Conservation (phyloP, 1,284 basidiomycete genomes). For the Pyrrhoderma lamaoense region DNA sequence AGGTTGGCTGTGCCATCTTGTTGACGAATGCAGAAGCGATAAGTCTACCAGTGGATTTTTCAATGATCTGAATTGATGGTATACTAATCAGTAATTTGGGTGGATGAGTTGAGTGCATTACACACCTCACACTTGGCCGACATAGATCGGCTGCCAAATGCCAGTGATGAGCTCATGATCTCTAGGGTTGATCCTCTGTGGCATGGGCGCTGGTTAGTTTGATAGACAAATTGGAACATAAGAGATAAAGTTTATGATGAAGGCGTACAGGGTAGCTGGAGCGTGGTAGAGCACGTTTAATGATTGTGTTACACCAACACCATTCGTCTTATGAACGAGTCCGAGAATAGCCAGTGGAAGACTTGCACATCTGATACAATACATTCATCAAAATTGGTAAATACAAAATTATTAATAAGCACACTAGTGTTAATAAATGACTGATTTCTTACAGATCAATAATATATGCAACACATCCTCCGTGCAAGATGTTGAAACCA, state of each 20-base stretch:
- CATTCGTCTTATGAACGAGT: conserved; percentile 49
- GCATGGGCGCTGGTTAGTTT: not conserved
- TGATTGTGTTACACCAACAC: conserved; percentile 64
- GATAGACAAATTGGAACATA: not conserved
- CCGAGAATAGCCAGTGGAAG: conserved; percentile 60
- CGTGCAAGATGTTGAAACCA: conserved; percentile 64
- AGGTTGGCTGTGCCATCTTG: conserved; percentile 39
- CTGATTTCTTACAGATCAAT: conserved; percentile 36
- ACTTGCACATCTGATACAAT: conserved; percentile 44
- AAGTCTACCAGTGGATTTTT: conserved; percentile 45
- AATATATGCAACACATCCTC: conserved; percentile 61
- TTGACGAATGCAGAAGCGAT: conserved; percentile 58
- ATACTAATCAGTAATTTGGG: conserved; percentile 16
- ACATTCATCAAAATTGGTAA: conserved; percentile 1
- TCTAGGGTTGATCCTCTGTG: conserved; percentile 47
- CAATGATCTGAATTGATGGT: conserved; percentile 37
- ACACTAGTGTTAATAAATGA: not conserved
- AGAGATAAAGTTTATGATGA: not conserved
- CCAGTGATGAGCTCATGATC: conserved; percentile 55
- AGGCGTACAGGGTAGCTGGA: conserved; percentile 50
- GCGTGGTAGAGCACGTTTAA: conserved; percentile 63
- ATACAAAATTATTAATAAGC: not conserved
- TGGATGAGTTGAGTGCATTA: not conserved
- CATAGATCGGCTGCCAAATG: conserved; percentile 62
- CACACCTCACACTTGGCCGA: conserved; percentile 58